These are phyloP conservation scores for Alternaria burnsii DNA, from an alignment of 2,329 filamentous ascomycete genomes.

Conservation along the genomic window DNA sequence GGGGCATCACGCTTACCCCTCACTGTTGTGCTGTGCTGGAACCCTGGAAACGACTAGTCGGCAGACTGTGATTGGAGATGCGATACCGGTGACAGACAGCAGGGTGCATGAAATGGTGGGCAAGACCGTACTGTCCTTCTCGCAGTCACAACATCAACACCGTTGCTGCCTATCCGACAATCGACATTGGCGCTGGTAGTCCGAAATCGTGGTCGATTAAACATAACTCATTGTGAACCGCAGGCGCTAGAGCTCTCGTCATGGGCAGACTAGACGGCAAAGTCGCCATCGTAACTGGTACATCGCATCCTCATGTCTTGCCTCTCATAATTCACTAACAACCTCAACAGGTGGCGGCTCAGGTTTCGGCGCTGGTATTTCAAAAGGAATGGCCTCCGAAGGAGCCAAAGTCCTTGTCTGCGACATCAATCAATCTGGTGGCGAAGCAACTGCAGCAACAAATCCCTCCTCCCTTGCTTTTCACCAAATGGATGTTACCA, in stretches of 20 bases:
- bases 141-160: constrained; percentile 11
- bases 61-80: constrained; percentile 15
- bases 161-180: neutral
- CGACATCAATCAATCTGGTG: constrained; percentile 66
- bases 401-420: constrained; percentile 69
- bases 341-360: constrained; percentile 62
- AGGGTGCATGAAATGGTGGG: neutral
- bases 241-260: constrained; percentile 5
- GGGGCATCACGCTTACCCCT: constrained; percentile 26
- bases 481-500: constrained; percentile 62
- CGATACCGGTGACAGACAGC: constrained; percentile 2
- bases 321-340: constrained; percentile 10
- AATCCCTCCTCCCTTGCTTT: constrained; percentile 47
- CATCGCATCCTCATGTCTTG: constrained; percentile 16
- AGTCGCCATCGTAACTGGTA: constrained; percentile 65
- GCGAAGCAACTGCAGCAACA: constrained; percentile 58
- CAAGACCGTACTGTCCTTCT: neutral
- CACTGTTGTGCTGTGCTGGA: constrained; percentile 14
- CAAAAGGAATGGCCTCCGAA: constrained; percentile 66
- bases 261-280: constrained; percentile 61
- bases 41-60: constrained; percentile 9
- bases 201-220: neutral
- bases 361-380: constrained; percentile 71
- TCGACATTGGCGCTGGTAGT: neutral
- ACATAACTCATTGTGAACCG: neutral